Evolutionary conservation across 495 filamentous ascomycete species (phyloP), one percentile per base, ranked within the genome.

Genomic region (Extremus antarcticus): DNA sequence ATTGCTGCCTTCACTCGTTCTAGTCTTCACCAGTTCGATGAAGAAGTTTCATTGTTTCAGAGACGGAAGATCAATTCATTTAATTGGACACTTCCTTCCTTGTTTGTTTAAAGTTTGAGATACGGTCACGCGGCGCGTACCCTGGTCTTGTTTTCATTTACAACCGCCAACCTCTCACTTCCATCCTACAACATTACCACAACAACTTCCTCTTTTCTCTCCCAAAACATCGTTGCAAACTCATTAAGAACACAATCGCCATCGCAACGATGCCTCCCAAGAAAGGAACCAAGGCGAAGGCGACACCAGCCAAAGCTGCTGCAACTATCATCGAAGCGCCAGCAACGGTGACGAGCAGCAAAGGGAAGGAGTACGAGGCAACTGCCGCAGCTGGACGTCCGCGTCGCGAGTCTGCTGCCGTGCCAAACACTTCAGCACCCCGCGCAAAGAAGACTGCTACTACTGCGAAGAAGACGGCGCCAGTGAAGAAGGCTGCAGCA

Each of bases 311-410:
- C 13, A 52, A 52, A 29, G 25, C 25, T 13, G 19, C 29, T 2
- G 50, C 50, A 1, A 9, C 32, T 21, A 16, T 19, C 29, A 15
- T 15, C 1, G 19, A 19, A 3, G 10, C 32, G 21, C 25, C 50
- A 11, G n/a, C 50, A 3, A 52, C 50, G 9, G 35, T 52, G 2
- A 52, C 50, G 9, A 40, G 11, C 13, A 40, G 19, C 32, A 21
- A 21, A 16, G 50, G 50, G 19, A 39, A 24, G 25, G 50, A 52
- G 23, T 35, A 40, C 29, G 50, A 52, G 16, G 41, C 50, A 10
- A 52, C 50, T 2, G 50, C 50, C 2, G 50, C 50, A 24, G 29
- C 38, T 11, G 50, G 32, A n/a, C 50, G 50, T n/a, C 2, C 50
- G 9, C 50, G 50, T 22, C 50, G 50, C 50, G 50, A 25, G 2